Percentiles rank a stretch among this genome's conserved stretches.
Evolutionary conservation across 371 early-diverging fungal species (phyloP).

Genomic region (Batkoa obscura): DNA sequence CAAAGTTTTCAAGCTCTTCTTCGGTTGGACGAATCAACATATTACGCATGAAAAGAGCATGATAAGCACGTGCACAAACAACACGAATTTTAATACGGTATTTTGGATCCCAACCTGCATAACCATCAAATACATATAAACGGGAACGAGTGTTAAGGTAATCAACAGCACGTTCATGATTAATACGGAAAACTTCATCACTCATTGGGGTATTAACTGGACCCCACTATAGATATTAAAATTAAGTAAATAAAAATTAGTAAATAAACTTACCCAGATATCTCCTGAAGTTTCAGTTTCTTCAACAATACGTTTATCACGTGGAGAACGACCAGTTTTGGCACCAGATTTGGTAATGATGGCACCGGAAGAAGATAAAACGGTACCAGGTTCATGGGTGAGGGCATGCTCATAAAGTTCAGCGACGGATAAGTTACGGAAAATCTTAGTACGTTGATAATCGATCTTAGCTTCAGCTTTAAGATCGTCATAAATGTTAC

Average conservation of each 20-base stretch:
- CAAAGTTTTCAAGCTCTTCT: slow-evolving; percentile 72
- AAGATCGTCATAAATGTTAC: slow-evolving; percentile 5
- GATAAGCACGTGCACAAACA: slow-evolving; percentile 89
- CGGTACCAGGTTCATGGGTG: slow-evolving; percentile 66
- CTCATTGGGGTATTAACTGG: slow-evolving; percentile 84
- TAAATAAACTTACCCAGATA: slow-evolving; percentile 45
- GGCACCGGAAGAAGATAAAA: slow-evolving; percentile 77
- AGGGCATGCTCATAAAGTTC: slow-evolving; percentile 90
- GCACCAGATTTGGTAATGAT: slow-evolving; percentile 75
- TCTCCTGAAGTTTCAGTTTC: slow-evolving; percentile 58
- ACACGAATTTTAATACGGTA: slow-evolving; percentile 90
- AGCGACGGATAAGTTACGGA: slow-evolving; percentile 30
- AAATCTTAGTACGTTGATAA: slow-evolving; percentile 1
- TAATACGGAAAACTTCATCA: slow-evolving; percentile 76
- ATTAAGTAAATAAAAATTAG: neutral
- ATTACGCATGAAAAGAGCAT: slow-evolving; percentile 90
- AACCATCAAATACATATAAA: slow-evolving; percentile 91
- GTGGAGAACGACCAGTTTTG: slow-evolving; percentile 76
- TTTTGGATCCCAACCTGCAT: slow-evolving; percentile 87
- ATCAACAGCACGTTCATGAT: slow-evolving; percentile 88
- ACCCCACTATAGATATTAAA: slow-evolving; percentile 45
- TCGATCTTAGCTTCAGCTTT: slow-evolving; percentile 6
- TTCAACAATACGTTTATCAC: slow-evolving; percentile 93
- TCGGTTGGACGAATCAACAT: slow-evolving; percentile 91
- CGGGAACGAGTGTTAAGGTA: slow-evolving; percentile 87